Evolutionary conservation across 305 asterid genomes (phyloP).

Genomic region (Vinca major): DNA sequence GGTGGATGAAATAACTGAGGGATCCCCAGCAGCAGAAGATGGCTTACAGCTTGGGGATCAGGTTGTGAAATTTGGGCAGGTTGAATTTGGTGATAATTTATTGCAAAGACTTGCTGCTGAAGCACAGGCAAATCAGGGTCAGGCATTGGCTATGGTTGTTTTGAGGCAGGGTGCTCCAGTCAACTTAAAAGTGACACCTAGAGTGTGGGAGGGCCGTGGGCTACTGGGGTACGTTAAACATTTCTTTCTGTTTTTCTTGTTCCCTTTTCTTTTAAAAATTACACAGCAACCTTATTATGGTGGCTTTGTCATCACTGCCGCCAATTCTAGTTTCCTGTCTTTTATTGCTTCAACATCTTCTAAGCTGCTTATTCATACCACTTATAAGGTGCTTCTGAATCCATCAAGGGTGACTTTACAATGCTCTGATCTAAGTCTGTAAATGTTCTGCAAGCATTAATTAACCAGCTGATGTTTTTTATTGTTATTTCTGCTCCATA

Average conservation of each 20-base stretch:
- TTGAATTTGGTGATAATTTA: slow-evolving; percentile 61
- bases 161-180: slow-evolving; percentile 63
- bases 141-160: slow-evolving; percentile 47
- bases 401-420: not conserved
- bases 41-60: slow-evolving; percentile 95
- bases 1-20: slow-evolving; percentile 80
- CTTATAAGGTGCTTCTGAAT: not conserved
- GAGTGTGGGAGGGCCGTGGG: slow-evolving; percentile 89
- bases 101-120: slow-evolving; percentile 71
- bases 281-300: not conserved
- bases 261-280: not conserved
- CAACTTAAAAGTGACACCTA: slow-evolving; percentile 61
- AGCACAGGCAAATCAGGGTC: slow-evolving; percentile 57
- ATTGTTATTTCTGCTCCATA: not conserved
- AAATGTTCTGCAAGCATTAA: not conserved
- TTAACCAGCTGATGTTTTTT: not conserved
- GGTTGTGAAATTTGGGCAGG: slow-evolving; percentile 75
- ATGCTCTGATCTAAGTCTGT: not conserved
- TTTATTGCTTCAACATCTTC: not conserved
- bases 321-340: not conserved
- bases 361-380: not conserved
- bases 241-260: slow-evolving; percentile 6
- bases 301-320: not conserved
- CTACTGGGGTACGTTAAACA: slow-evolving; percentile 55
- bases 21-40: slow-evolving; percentile 93